Evolutionary conservation across 2,329 filamentous ascomycete genomes (phyloP), one percentile per base, ranked within the genome.

Genomic region (Xylariaceae sp.): DNA sequence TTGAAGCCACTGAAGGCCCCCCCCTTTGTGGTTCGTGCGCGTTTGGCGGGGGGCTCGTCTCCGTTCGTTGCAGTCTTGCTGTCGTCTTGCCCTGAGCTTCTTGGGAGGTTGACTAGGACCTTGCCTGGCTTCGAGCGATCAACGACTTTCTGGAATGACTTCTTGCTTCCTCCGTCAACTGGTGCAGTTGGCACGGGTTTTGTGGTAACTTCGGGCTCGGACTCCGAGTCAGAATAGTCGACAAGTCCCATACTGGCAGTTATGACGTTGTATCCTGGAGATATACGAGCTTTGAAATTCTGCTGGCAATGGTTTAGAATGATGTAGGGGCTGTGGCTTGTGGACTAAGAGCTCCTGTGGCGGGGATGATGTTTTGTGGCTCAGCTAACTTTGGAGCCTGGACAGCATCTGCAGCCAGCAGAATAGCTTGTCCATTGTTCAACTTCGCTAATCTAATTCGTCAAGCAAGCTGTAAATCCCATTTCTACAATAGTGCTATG

Each of bases 141-240:
- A 72, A 96, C 84, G 50, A 94, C 84, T 72, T 92, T 92, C 66
- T 88, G 87, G 68, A 92, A 88, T 15, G 83, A 75, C 54, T 87
- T 81, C 71, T 90, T 82, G 43, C 70, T 60, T 64, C 76, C 70
- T 18, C 68, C 49, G 39, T 61, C 52, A 32, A 54, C 32, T 32
- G 47, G 45, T 4, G 57, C 44, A 8, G 59, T 33, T n/a, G 55
- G 40, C 27, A 49, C n/a, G 70, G 71, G 56, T 86, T 86, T 23
- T 81, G 64, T n/a, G 39, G 39, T 53, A 51, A 72, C 55, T 49
- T 89, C 87, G 13, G 79, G 78, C 49, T 88, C 88, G 10, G 86
- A 91, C 40, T 88, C 87, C 0, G 87, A 94, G 69, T 92, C 91
- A 3, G 90, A 92, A 66, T 95, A 96, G 57, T 88, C 86, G 61